A percentile compares a stretch with the other conserved stretches of the same genome.
Conservation (phyloP, 1,284 basidiomycete species). For the Ceratorhiza oryzae-sativae region DNA sequence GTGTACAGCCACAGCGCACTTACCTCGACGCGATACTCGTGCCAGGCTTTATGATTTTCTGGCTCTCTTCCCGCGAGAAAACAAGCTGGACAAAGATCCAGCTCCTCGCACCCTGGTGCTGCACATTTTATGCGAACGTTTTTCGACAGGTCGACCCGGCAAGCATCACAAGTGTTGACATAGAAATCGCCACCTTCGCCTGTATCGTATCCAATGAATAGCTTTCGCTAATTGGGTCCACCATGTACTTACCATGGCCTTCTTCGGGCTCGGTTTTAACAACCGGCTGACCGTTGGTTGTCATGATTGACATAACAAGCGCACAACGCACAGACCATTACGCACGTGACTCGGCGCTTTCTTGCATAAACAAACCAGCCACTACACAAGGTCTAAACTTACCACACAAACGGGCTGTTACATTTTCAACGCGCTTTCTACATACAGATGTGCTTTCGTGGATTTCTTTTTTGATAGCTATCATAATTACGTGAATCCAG, state of each 20-base stretch:
- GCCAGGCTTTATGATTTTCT: conserved; percentile 83
- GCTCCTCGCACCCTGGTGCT: conserved; percentile 80
- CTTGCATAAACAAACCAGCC: conserved; percentile 14
- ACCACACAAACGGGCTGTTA: neutral
- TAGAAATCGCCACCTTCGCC: conserved; percentile 13
- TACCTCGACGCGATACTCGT: conserved; percentile 93
- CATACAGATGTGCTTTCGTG: neutral
- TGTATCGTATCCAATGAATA: neutral
- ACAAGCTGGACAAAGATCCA: conserved; percentile 88
- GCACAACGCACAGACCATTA: neutral
- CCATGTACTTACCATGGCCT: neutral
- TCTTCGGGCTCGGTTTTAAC: conserved; percentile 29
- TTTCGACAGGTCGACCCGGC: conserved; percentile 13
- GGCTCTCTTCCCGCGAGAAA: conserved; percentile 94
- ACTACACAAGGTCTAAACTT: neutral
- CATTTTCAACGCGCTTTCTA: neutral
- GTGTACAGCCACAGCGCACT: conserved; percentile 46
- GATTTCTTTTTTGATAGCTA: neutral
- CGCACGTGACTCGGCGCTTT: neutral
- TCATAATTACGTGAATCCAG: conserved; percentile 57
- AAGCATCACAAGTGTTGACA: conserved; percentile 11
- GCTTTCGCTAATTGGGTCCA: neutral
- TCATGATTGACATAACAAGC: conserved; percentile 18
- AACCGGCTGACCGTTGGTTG: conserved; percentile 5
- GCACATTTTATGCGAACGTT: conserved; percentile 85